Evolutionary conservation across 2,329 filamentous ascomycete genomes (phyloP), one percentile per base, ranked within the genome.

Genomic region (Ampelomyces quisqualis): DNA sequence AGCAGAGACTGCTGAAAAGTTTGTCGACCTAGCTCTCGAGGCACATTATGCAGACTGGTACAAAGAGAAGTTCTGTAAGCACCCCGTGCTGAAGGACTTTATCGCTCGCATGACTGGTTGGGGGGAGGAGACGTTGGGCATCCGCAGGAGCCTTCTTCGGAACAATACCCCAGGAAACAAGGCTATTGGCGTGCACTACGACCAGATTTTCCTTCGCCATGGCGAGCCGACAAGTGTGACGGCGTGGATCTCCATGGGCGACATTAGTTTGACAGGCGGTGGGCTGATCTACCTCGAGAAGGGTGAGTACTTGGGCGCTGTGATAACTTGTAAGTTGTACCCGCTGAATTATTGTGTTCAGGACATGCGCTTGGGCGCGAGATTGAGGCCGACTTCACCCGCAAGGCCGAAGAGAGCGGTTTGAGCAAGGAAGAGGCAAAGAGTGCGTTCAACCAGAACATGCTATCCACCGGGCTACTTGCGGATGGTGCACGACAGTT

Each of bases 161-260:
- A 81, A 81, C 47, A 81, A 80, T 49, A 76, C 75, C 0, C 79
- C 79, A 0, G 72, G 72, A 0, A 79, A 76, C 34, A 77, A 77
- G 47, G 77, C 78, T 0, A 81, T 80, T 45, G 78, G 78, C 0
- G 78, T 82, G 3, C 79, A 82, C 45, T 81, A 81, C 50, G 78
- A 82, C 51, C 77, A 81, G 61, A 79, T 76, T 15, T 81, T 81
- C 51, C 58, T 81, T 33, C 60, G 77, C 1, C 58, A 79, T 52
- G 79, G 78, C 1, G 77, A 79, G 34, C 72, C 75, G 1, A 78
- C 76, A 0, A 73, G 70, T 20, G 63, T 81, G 1, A 81, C 78
- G 3, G 78, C 76, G 0, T 82, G 78, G 78, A 73, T 81, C 0
- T 75, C 78, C 0, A 77, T 81, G 47, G 77, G 77, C 0, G 75